phyloP scores from a whole-genome alignment of 768 basidiomycete genomes.

The Wakefieldia striispora region DNA sequence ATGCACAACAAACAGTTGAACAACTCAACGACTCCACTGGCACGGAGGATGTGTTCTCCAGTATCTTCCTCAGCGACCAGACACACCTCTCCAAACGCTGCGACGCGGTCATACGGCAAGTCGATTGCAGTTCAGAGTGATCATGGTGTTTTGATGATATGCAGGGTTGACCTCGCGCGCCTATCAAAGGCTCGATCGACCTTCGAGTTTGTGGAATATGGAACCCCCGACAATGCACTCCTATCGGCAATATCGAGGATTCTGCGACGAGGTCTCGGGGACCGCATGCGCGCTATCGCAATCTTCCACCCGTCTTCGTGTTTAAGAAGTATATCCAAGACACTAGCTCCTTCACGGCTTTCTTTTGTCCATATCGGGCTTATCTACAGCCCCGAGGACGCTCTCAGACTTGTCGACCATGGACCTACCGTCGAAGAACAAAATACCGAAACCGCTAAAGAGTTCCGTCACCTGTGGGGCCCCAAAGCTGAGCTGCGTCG shows the following conservation, averaged over 20 bases:
- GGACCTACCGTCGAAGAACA: constrained; percentile 76
- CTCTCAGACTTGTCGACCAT: constrained; percentile 87
- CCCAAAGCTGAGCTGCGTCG: constrained; percentile 86
- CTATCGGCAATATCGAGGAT: constrained; percentile 49
- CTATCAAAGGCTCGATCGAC: constrained; percentile 43
- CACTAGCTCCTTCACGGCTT: constrained; percentile 49
- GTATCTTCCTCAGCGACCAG: constrained; percentile 72
- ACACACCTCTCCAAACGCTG: constrained; percentile 65
- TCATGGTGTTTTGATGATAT: neutral
- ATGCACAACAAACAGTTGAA: constrained; percentile 74
- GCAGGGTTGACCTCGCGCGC: constrained; percentile 48
- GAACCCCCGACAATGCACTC: constrained; percentile 56
- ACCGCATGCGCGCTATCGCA: constrained; percentile 64
- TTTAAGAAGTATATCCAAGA: constrained; percentile 49
- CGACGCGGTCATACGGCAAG: constrained; percentile 68
- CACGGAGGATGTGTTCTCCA: constrained; percentile 61
- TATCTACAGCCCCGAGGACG: constrained; percentile 66
- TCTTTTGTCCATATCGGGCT: constrained; percentile 68
- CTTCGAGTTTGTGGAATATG: constrained; percentile 47
- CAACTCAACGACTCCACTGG: constrained; percentile 47
- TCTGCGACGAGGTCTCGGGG: constrained; percentile 67
- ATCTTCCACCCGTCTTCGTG: constrained; percentile 53
- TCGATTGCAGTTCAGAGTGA: constrained; percentile 5
- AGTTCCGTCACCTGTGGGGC: constrained; percentile 89
- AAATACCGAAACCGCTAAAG: constrained; percentile 46